Evolutionary conservation across 176 grass and related monocot genomes (phyloP).

Genomic region (Triticum monococcum): DNA sequence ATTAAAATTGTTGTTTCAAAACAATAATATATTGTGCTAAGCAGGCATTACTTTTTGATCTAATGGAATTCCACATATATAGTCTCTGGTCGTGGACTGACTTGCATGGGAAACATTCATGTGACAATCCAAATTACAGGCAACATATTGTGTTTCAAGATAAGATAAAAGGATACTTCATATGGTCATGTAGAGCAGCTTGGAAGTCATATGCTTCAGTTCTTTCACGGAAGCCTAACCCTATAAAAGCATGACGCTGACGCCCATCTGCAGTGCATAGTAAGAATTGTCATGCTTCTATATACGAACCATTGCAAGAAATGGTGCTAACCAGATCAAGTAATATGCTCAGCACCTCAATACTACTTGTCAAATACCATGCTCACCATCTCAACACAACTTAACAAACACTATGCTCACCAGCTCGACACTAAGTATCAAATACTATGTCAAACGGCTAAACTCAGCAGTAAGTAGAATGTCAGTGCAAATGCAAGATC

Average conservation of each 20-base stretch:
- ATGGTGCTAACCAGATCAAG: not conserved
- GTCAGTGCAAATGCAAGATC: not conserved
- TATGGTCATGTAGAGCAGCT: conserved; percentile 97
- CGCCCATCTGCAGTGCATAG: conserved; percentile 64
- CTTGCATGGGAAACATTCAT: not conserved
- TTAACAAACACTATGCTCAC: conserved; percentile 1
- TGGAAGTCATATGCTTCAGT: conserved; percentile 98
- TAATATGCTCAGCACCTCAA: not conserved
- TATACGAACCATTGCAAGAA: not conserved
- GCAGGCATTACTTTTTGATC: not conserved
- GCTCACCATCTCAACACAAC: not conserved
- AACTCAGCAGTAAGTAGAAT: conserved; percentile 18
- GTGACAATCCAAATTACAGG: not conserved
- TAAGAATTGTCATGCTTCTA: conserved; percentile 18
- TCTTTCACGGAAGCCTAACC: conserved; percentile 98
- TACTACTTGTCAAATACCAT: not conserved
- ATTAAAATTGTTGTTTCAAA: not conserved
- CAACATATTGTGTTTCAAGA: conserved; percentile 13
- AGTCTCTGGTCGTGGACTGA: not conserved
- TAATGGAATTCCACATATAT: not conserved
- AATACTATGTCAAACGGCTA: conserved; percentile 14
- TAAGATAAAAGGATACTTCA: conserved; percentile 81
- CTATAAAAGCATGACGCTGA: conserved; percentile 90
- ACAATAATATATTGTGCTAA: not conserved
- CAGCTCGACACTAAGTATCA: conserved; percentile 8